These are phyloP conservation scores for Pseudogymnoascus sp. DNA, from an alignment of 2,329 filamentous ascomycete genomes.

Conservation along the genomic window DNA sequence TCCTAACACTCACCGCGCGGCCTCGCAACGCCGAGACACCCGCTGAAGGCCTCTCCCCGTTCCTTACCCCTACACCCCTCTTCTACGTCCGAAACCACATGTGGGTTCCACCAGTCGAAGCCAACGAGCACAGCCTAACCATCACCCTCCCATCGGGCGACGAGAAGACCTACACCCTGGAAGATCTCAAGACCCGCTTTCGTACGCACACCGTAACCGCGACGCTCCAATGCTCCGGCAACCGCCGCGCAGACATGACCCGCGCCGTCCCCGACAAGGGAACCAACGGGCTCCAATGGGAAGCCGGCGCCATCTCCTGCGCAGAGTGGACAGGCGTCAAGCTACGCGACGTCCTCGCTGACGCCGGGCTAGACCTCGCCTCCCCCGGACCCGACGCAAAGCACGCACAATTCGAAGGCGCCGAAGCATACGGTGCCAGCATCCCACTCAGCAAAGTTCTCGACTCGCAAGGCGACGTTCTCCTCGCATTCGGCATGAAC, in stretches of 20 bases:
- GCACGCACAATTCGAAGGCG: slow-evolving; percentile 16
- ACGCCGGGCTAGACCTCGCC: slow-evolving; percentile 41
- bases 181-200: slow-evolving; percentile 46
- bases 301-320: slow-evolving; percentile 51
- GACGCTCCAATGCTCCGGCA: slow-evolving; percentile 53
- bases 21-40: slow-evolving; percentile 57
- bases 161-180: slow-evolving; percentile 43
- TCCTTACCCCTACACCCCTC: slow-evolving; percentile 46
- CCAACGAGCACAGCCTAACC: slow-evolving; percentile 39
- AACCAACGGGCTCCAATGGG: slow-evolving; percentile 53
- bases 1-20: slow-evolving; percentile 44
- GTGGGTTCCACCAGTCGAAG: slow-evolving; percentile 46
- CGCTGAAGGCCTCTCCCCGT: slow-evolving; percentile 38
- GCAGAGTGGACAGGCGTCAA: slow-evolving; percentile 51
- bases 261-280: slow-evolving; percentile 30
- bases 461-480: slow-evolving; percentile 52
- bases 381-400: slow-evolving; percentile 14
- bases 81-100: slow-evolving; percentile 58
- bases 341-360: slow-evolving; percentile 46
- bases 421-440: slow-evolving; percentile 24
- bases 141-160: slow-evolving; percentile 50
- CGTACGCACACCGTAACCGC: slow-evolving; percentile 43
- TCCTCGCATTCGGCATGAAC: slow-evolving; percentile 59
- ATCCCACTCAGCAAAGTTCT: slow-evolving; percentile 52
- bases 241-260: slow-evolving; percentile 53